A percentile compares a stretch with the other conserved stretches of the same genome.
These are phyloP conservation scores for Epichloe aotearoae DNA, from an alignment of 2,329 filamentous ascomycete species.

Conservation along the genomic window DNA sequence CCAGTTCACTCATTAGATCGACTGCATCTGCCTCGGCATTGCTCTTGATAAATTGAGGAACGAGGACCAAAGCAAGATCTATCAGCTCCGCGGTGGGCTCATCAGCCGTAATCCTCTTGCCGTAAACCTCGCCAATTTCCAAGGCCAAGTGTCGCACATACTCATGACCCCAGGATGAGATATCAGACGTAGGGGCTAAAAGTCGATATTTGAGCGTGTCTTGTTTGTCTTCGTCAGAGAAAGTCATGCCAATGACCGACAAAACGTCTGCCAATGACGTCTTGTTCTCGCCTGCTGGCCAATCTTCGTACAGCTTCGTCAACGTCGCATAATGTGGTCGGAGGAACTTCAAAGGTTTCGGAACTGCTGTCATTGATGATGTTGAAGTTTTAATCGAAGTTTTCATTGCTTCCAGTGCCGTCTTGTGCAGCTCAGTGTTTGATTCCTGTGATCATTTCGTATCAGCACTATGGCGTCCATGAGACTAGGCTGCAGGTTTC, in stretches of 20 bases:
- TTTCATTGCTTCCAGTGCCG: slow-evolving; percentile 92
- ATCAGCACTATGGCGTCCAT: background rate
- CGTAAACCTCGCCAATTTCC: slow-evolving; percentile 91
- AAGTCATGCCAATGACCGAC: slow-evolving; percentile 97
- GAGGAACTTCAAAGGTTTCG: slow-evolving; percentile 95
- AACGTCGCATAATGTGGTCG: slow-evolving; percentile 91
- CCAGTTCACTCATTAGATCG: slow-evolving; percentile 89
- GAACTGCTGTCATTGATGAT: slow-evolving; percentile 97
- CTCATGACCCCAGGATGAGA: slow-evolving; percentile 96
- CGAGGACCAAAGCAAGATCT: slow-evolving; percentile 69
- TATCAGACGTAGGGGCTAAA: slow-evolving; percentile 78
- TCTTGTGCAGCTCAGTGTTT: slow-evolving; percentile 77
- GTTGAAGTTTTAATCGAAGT: slow-evolving; percentile 98
- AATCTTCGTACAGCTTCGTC: slow-evolving; percentile 77
- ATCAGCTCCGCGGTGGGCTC: slow-evolving; percentile 73
- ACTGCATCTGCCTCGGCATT: slow-evolving; percentile 98
- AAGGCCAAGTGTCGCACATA: slow-evolving; percentile 92
- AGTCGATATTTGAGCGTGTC: slow-evolving; percentile 95
- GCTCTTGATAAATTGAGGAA: slow-evolving; percentile 91
- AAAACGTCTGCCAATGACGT: slow-evolving; percentile 85
- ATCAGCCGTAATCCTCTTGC: slow-evolving; percentile 73
- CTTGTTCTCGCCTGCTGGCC: slow-evolving; percentile 76
- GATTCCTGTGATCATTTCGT: slow-evolving; percentile 51
- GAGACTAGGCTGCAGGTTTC: background rate
- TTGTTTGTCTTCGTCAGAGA: slow-evolving; percentile 88